phyloP scores from a whole-genome alignment of 1,284 basidiomycete species.

The Tranzscheliella williamsii region DNA sequence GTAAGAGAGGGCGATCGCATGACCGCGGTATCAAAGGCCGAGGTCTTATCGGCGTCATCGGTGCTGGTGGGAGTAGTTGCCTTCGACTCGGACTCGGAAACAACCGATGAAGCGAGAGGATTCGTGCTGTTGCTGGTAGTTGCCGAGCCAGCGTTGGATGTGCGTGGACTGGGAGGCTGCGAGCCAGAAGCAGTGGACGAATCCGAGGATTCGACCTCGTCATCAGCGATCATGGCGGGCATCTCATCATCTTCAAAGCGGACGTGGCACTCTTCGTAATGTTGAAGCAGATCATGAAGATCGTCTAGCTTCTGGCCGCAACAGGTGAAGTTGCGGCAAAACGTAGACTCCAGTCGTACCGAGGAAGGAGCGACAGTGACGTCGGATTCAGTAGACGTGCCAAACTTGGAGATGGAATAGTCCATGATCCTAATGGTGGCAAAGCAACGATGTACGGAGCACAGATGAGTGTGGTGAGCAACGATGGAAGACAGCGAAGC shows the following conservation, averaged over 20 bases:
- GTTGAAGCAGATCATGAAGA: conserved; percentile 59
- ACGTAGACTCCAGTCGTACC: conserved; percentile 54
- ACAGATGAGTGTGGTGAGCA: background rate
- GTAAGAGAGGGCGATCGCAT: conserved; percentile 45
- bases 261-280: conserved; percentile 60
- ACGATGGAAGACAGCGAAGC: background rate
- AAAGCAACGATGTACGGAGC: background rate
- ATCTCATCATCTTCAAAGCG: conserved; percentile 59
- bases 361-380: conserved; percentile 55
- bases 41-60: conserved; percentile 47
- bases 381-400: conserved; percentile 56
- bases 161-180: conserved; percentile 49
- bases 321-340: conserved; percentile 60
- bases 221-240: conserved; percentile 49
- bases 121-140: conserved; percentile 8
- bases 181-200: conserved; percentile 45
- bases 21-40: conserved; percentile 54
- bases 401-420: conserved; percentile 54
- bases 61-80: conserved; percentile 19
- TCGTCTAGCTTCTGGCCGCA: conserved; percentile 57
- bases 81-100: conserved; percentile 11
- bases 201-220: conserved; percentile 46
- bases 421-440: conserved; percentile 50
- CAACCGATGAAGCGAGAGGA: conserved; percentile 8
- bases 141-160: conserved; percentile 23